Base-by-base conservation (phyloP, 1,284 basidiomycete species). In the Hemileia vastatrix region DNA sequence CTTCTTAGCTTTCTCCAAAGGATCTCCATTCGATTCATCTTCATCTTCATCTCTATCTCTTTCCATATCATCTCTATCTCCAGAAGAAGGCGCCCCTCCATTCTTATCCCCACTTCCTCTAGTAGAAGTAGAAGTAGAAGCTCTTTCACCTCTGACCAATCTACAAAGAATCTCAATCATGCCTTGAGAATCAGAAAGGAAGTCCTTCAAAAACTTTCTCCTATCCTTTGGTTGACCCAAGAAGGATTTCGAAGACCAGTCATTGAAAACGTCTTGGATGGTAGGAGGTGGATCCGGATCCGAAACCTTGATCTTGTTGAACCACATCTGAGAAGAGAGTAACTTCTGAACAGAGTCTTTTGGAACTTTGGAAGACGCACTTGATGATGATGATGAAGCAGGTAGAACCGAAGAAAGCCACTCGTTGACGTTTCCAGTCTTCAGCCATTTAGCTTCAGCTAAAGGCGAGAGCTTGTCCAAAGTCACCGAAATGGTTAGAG, bases 281-380 rank as follows among this genome's bases (percentile, higher is more conserved):
- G 92, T 95, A 33, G 91, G 90, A 19, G 91, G 85, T 88, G 90
- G 88, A 79, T 97, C 94, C 57, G 94, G 93, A 79, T 96, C 92
- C 44, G 84, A 82, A 32, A 97, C 88, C 59, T 85, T 81, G 63
- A 97, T 87, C 77, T 93, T 94, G 76, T 86, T 89, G 75, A 86
- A 86, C 93, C 93, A 97, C 4, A 88, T n/a, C 66, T 54, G 67
- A 57, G 59, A 68, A n/a, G n/a, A n/a, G n/a, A n/a, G n/a, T n/a
- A n/a, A n/a, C n/a, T n/a, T n/a, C n/a, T n/a, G n/a, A n/a, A 56
- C 60, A 49, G 63, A 54, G 31, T 56, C 59, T 31, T 72, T 66
- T 40, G 69, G 66, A 44, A 66, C 67, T 18, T 67, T 68, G 21
- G 70, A 66, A n/a, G 69, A 85, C 83, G 45, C 83, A n/a, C n/a